phyloP scores from a whole-genome alignment of 352 stramenopile genomes.

The Hyaloperonospora arabidopsidis region DNA sequence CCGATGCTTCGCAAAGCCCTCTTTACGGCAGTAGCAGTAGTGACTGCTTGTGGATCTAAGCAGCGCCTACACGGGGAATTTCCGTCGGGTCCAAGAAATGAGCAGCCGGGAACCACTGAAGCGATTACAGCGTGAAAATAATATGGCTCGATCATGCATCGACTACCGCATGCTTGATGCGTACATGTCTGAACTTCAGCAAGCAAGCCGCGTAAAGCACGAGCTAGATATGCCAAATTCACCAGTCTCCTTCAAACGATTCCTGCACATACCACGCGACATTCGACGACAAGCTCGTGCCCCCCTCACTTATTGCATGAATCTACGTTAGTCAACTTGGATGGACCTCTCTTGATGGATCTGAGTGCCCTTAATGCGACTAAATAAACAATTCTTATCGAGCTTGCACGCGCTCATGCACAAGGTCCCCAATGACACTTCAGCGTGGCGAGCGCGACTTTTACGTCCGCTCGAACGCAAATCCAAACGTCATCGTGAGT shows the following conservation, averaged over 20 bases:
- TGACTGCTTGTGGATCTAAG: slow-evolving; percentile 17
- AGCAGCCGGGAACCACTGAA: slow-evolving; percentile 26
- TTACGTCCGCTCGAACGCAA: slow-evolving; percentile 19
- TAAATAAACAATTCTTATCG: slow-evolving; percentile 17
- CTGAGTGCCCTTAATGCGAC: slow-evolving; percentile 27
- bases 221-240: slow-evolving; percentile 23
- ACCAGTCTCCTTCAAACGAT: slow-evolving; percentile 20
- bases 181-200: slow-evolving; percentile 30
- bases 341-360: slow-evolving; percentile 21
- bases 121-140: slow-evolving; percentile 22
- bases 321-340: slow-evolving; percentile 11
- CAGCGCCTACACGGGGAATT: slow-evolving; percentile 19
- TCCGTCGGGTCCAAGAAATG: too few species aligned
- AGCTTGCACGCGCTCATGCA: slow-evolving; percentile 10
- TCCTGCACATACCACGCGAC: slow-evolving; percentile 20
- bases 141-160: slow-evolving; percentile 20
- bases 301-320: slow-evolving; percentile 18
- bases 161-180: slow-evolving; percentile 26
- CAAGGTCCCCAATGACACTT: slow-evolving; percentile 6
- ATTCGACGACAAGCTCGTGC: slow-evolving; percentile 13
- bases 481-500: slow-evolving; percentile 25
- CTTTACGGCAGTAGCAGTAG: slow-evolving; percentile 20
- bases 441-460: slow-evolving; percentile 11
- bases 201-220: slow-evolving; percentile 27
- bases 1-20: slow-evolving; percentile 8